phyloP scores from a whole-genome alignment of 768 basidiomycete genomes.

The Tylopilus rubrobrunneus region DNA sequence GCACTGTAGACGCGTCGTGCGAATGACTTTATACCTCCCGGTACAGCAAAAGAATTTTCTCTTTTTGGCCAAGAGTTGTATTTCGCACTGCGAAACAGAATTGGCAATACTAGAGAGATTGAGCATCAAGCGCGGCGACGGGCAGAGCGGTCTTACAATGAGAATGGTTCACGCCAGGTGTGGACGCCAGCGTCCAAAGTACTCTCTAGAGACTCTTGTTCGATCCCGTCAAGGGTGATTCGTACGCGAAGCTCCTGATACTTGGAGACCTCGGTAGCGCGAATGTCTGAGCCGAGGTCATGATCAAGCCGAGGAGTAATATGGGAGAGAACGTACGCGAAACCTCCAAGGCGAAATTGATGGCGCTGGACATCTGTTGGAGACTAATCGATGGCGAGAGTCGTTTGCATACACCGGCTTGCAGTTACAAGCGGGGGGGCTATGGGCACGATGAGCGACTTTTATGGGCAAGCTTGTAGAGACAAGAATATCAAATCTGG shows the following conservation, averaged over 20 bases:
- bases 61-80: constrained; percentile 26
- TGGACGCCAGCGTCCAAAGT: constrained; percentile 23
- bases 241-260: constrained; percentile 24
- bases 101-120: constrained; percentile 15
- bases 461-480: constrained; percentile 19
- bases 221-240: constrained; percentile 25
- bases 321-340: constrained; percentile 18
- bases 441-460: constrained; percentile 29
- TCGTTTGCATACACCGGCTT: constrained; percentile 21
- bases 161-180: constrained; percentile 28
- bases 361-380: constrained; percentile 16
- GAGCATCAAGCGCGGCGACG: constrained; percentile 1
- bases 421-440: constrained; percentile 28
- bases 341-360: constrained; percentile 21
- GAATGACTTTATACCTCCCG: constrained; percentile 24
- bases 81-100: constrained; percentile 26
- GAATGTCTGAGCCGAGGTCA: constrained; percentile 17
- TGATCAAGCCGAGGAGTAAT: neutral
- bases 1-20: constrained; percentile 27
- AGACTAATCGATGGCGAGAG: constrained; percentile 8
- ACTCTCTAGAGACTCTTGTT: constrained; percentile 30
- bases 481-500: constrained; percentile 30
- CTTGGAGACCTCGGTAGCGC: constrained; percentile 19
- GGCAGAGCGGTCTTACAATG: constrained; percentile 18
- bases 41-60: constrained; percentile 27